Conservation (phyloP, 2,329 filamentous ascomycete genomes). For the Epichloe sibirici region DNA sequence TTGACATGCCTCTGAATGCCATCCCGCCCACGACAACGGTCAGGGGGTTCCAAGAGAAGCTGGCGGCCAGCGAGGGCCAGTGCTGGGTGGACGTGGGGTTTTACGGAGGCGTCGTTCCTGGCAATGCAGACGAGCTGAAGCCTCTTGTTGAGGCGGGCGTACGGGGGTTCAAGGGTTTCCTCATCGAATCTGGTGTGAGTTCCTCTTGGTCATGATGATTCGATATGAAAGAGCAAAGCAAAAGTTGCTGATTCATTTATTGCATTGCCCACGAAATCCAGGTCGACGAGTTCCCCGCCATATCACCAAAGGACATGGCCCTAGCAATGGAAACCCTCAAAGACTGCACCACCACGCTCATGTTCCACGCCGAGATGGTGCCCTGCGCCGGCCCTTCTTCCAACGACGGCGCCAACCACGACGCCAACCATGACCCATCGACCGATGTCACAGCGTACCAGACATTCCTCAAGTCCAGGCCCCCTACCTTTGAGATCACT, state of each 20-base stretch:
- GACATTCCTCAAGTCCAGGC: slow-evolving; percentile 85
- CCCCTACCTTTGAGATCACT: slow-evolving; percentile 80
- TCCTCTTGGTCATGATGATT: neutral
- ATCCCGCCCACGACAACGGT: slow-evolving; percentile 94
- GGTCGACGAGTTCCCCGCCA: slow-evolving; percentile 92
- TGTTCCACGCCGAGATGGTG: slow-evolving; percentile 99
- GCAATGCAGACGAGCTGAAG: slow-evolving; percentile 69
- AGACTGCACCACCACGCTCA: slow-evolving; percentile 74
- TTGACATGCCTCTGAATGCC: slow-evolving; percentile 96
- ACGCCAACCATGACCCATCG: neutral
- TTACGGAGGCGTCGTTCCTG: slow-evolving; percentile 88
- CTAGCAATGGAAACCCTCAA: slow-evolving; percentile 72
- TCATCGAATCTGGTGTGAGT: slow-evolving; percentile 89
- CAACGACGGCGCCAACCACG: neutral
- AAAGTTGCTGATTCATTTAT: neutral
- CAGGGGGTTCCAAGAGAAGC: slow-evolving; percentile 68
- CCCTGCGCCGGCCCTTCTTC: slow-evolving; percentile 54
- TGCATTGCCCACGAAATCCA: slow-evolving; percentile 19
- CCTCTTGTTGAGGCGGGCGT: slow-evolving; percentile 76
- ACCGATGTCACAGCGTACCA: slow-evolving; percentile 60
- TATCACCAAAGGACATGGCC: slow-evolving; percentile 67
- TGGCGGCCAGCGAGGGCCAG: slow-evolving; percentile 69
- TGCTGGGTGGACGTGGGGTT: slow-evolving; percentile 99
- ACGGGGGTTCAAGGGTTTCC: slow-evolving; percentile 90
- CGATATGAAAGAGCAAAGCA: neutral